A percentile compares a stretch with the other conserved stretches of the same genome.
phyloP scores from a whole-genome alignment of 2,329 filamentous ascomycete genomes.

The Didymosphaeria variabile region DNA sequence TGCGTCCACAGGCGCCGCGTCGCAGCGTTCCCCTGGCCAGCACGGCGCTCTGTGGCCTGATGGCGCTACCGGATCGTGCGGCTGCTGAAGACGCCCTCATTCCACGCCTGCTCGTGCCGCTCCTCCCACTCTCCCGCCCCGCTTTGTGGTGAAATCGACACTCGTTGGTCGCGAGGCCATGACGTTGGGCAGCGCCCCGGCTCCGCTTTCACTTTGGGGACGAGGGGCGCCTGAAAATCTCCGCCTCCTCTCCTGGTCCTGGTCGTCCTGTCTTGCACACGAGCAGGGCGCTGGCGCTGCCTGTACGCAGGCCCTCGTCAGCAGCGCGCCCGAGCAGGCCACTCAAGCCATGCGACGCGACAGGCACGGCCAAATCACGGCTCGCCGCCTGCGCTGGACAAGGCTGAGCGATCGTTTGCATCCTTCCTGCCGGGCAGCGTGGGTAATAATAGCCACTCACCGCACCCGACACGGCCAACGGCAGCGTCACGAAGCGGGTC shows the following conservation, averaged over 20 bases:
- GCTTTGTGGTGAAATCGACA: constrained; percentile 11
- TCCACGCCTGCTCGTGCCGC: constrained; percentile 9
- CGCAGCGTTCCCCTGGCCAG: background rate
- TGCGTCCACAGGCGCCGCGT: background rate
- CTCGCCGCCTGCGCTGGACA: constrained; percentile 9
- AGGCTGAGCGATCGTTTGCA: too few relatives aligned
- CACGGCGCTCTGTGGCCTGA: background rate
- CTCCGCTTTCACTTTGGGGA: background rate
- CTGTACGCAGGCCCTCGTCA: background rate
- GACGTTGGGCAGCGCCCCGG: constrained; percentile 13
- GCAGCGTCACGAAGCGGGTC: background rate
- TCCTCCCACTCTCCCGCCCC: constrained; percentile 14
- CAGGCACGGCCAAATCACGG: background rate
- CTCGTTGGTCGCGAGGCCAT: background rate
- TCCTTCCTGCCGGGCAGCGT: background rate
- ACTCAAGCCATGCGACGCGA: too few relatives aligned
- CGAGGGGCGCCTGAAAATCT: constrained; percentile 20
- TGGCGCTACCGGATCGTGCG: constrained; percentile 9
- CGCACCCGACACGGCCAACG: background rate
- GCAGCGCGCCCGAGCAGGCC: too few relatives aligned
- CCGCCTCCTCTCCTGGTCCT: constrained; percentile 5
- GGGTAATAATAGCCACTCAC: constrained; percentile 17
- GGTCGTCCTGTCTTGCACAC: background rate
- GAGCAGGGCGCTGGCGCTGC: background rate
- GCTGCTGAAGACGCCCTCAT: background rate